phyloP scores from a whole-genome alignment of 768 basidiomycete species.

The Cystobasidium ongulense region DNA sequence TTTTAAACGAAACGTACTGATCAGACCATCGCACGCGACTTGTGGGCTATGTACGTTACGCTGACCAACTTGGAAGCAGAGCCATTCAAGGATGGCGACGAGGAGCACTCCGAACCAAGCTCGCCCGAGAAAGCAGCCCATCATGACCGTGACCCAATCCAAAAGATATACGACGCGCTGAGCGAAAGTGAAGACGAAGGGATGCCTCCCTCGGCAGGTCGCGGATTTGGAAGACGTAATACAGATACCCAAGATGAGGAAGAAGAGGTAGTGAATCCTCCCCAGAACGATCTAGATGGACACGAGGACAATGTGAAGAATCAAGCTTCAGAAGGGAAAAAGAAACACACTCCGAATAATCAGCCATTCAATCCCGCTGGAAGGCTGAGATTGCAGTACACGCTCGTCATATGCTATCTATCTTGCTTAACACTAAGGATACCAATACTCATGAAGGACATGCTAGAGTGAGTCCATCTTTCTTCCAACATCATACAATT shows the following conservation, averaged over 20 bases:
- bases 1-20: neutral
- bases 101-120: neutral
- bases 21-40: slow-evolving; percentile 31
- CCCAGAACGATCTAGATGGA: neutral
- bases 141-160: neutral
- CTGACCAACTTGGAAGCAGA: slow-evolving; percentile 16
- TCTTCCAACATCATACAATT: neutral
- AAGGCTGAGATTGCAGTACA: slow-evolving; percentile 11
- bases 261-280: neutral
- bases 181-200: slow-evolving; percentile 6
- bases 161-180: slow-evolving; percentile 17
- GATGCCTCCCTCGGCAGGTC: neutral
- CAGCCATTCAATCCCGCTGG: slow-evolving; percentile 1
- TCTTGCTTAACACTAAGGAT: slow-evolving; percentile 30
- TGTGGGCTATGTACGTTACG: slow-evolving; percentile 31
- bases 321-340: neutral
- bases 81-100: slow-evolving; percentile 13
- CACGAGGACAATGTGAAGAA: neutral
- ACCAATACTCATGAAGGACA: slow-evolving; percentile 30
- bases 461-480: slow-evolving; percentile 23
- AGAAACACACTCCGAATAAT: neutral
- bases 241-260: neutral
- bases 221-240: neutral
- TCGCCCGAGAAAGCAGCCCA: neutral
- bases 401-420: slow-evolving; percentile 34